Conservation (phyloP, 306 rosid species). For the Sechiopsis laciniata region DNA sequence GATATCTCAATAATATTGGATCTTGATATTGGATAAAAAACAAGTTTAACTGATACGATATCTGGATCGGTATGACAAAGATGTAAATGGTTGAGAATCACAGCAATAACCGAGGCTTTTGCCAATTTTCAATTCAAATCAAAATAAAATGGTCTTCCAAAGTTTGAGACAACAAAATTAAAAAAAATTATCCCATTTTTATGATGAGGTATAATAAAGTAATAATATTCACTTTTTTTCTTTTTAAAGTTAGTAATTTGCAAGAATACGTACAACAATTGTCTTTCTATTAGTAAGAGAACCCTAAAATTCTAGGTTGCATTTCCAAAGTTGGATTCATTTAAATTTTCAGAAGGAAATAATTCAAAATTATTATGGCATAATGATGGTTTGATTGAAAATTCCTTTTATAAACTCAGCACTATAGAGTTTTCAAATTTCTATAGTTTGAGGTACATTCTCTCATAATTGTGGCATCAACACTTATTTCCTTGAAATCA, state of each 20-base stretch:
- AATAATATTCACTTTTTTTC: not conserved
- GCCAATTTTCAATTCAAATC: not conserved
- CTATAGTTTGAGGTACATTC: not conserved
- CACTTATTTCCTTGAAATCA: not conserved
- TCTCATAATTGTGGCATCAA: not conserved
- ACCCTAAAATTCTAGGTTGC: not conserved
- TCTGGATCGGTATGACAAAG: not conserved
- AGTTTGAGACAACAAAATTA: not conserved
- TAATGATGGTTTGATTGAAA: not conserved
- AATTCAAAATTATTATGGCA: not conserved
- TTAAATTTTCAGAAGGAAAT: not conserved
- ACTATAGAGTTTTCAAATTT: not conserved
- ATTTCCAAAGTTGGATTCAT: not conserved
- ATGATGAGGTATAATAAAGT: not conserved
- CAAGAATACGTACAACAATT: no score
- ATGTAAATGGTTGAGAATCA: not conserved
- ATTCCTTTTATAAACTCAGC: not conserved
- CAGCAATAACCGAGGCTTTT: not conserved
- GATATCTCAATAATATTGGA: not conserved
- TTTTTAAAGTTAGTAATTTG: not conserved
- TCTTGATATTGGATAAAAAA: not conserved
- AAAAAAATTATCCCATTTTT: not conserved
- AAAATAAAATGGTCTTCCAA: not conserved
- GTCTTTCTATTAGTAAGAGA: no score
- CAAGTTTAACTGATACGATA: not conserved